Evolutionary conservation across 345 rosid genomes (phyloP), one percentile per base, ranked within the genome.

Genomic region (Lumnitzera littorea): DNA sequence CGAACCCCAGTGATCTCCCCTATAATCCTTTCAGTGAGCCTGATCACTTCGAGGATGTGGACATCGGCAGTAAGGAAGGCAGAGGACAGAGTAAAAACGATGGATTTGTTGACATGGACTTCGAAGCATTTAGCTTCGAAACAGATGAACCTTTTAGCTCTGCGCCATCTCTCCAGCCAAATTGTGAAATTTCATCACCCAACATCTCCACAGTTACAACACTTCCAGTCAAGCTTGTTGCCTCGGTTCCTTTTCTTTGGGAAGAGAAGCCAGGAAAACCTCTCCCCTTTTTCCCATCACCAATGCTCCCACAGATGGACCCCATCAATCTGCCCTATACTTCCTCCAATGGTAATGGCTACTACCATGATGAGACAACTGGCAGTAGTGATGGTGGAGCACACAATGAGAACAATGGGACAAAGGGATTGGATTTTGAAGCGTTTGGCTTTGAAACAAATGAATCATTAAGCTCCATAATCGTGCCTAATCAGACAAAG

Each of bases 381-480:
- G 29, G 36, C 15, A 27, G 15, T 14, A 53, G 2, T 3, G 47
- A 55, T 49, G 68, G 43, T 36, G 43, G 43, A 36, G 43, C 43
- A 36, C 43, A 36, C 43, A 9, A 36, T 36, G 43, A 36, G 11
- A 36, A 36, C 43, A 36, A 61, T 5, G 60, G 48, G 50, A 58
- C 50, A 10, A 65, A 49, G 14, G 62, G 71, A 58, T 62, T 70
- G 65, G 74, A 77, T 31, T 50, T 67, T 9, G 74, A 76, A 65
- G 62, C 75, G 49, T 78, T 70, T 71, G 63, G 67, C 55, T 78
- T 70, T 24, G 80, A 76, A 49, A 68, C 77, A 8, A 78, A 72
- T 61, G 79, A 84, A 51, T 81, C 90, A 20, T 75, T 81, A 60
- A 83, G 85, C 66, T 78, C 78, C 14, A 62, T 76, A 53, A 77